Evolutionary conservation across 1,284 basidiomycete genomes (phyloP).

Genomic region (Cryptococcus sp.): DNA sequence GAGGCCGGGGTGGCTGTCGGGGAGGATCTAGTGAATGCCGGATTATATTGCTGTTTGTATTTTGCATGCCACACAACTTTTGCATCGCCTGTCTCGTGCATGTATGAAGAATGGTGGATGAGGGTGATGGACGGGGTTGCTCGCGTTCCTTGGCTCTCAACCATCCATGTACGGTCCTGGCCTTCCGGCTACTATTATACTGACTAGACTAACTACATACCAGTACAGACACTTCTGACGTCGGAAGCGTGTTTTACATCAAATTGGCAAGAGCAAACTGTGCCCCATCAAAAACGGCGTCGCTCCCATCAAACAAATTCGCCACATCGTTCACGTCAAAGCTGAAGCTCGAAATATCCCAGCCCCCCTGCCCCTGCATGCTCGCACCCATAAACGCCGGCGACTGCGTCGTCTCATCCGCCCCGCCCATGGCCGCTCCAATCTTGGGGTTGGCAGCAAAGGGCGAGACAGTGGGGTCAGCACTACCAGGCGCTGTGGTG

Average conservation of each 20-base stretch:
- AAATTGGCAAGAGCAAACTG: conserved; percentile 1
- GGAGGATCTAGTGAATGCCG: conserved; percentile 14
- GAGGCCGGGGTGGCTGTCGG: conserved; percentile 40
- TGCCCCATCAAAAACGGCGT: conserved; percentile 20
- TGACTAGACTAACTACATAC: no score
- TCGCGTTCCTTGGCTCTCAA: no score
- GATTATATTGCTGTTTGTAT: no score
- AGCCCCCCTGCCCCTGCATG: conserved; percentile 10
- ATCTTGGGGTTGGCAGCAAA: background rate
- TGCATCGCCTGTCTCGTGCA: no score
- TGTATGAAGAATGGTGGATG: no score
- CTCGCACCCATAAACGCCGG: conserved; percentile 1
- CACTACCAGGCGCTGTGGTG: background rate
- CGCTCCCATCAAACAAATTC: conserved; percentile 16
- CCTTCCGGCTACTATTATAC: no score
- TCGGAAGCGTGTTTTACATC: no score
- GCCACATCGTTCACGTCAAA: conserved; percentile 30
- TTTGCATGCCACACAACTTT: background rate
- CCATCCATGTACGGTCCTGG: no score
- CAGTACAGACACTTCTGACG: no score
- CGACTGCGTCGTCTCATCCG: background rate
- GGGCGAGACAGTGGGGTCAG: background rate
- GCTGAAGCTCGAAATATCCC: conserved; percentile 30
- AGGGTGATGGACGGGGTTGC: no score
- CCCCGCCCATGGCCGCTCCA: background rate